Evolutionary conservation across 176 grass and related monocot species (phyloP).

Genomic region (Oryza glaberrima): DNA sequence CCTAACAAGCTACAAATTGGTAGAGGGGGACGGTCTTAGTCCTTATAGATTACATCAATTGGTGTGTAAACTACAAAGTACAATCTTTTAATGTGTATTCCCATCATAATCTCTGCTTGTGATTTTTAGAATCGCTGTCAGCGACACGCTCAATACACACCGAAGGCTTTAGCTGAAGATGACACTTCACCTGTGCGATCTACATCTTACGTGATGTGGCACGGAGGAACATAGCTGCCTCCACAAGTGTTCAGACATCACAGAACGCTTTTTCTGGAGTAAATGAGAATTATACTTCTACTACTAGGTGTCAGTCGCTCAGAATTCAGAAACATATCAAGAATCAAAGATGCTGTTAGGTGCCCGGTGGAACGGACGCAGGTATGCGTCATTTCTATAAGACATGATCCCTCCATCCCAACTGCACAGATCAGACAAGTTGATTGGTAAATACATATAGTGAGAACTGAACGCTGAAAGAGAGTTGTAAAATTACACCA

Average conservation of each 20-base stretch:
- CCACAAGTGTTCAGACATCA: neutral
- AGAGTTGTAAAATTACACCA: neutral
- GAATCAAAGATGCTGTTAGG: conserved; percentile 1
- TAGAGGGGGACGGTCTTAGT: neutral
- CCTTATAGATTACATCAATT: neutral
- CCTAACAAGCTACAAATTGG: neutral
- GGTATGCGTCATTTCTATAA: conserved; percentile 33
- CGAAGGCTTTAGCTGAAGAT: conserved; percentile 18
- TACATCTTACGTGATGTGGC: neutral
- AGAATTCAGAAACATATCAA: neutral
- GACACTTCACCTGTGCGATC: neutral
- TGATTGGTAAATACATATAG: conserved; percentile 1
- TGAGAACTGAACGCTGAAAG: neutral
- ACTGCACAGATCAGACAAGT: neutral
- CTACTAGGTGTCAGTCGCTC: neutral
- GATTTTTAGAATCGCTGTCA: neutral
- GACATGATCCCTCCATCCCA: neutral
- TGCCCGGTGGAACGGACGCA: conserved; percentile 3
- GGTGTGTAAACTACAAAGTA: neutral
- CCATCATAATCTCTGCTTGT: neutral
- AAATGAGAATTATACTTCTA: neutral
- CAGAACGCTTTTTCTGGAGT: neutral
- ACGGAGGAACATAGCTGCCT: neutral
- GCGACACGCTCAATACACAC: neutral
- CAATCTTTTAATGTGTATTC: neutral